Evolutionary conservation across 306 rosid genomes (phyloP).

Genomic region (Pterocarpus macrocarpus): DNA sequence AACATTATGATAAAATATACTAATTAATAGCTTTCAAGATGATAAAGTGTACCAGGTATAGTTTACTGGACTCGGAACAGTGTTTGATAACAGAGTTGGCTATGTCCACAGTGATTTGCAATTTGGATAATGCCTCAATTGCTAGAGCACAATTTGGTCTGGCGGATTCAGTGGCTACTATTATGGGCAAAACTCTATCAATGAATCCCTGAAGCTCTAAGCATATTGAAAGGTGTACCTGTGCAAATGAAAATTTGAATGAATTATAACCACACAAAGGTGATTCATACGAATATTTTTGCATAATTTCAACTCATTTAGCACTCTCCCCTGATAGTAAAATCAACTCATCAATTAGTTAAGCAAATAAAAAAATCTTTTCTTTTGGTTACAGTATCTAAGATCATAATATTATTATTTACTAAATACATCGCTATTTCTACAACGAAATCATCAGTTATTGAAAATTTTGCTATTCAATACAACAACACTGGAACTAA

Average conservation of each 20-base stretch:
- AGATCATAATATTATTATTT: background rate
- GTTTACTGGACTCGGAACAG: constrained; percentile 68
- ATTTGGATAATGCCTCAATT: constrained; percentile 56
- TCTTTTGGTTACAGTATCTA: background rate
- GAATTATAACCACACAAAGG: background rate
- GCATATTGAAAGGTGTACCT: constrained; percentile 68
- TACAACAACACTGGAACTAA: background rate
- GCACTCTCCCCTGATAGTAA: background rate
- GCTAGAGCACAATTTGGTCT: constrained; percentile 63
- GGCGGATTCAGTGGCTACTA: constrained; percentile 58
- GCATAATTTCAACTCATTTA: constrained; percentile 9
- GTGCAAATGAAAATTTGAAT: constrained; percentile 27
- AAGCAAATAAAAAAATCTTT: background rate
- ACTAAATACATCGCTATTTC: background rate
- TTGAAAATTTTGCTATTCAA: background rate
- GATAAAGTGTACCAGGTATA: constrained; percentile 58
- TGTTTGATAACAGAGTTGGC: constrained; percentile 56
- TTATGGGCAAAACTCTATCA: constrained; percentile 51
- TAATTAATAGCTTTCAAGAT: background rate
- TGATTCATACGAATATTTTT: background rate
- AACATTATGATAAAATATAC: background rate
- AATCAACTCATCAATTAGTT: background rate
- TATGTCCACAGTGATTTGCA: constrained; percentile 58
- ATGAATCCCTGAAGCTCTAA: constrained; percentile 57
- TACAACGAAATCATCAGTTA: background rate